Evolutionary conservation across 257 asterid species (phyloP).

Genomic region (Rhazya stricta): DNA sequence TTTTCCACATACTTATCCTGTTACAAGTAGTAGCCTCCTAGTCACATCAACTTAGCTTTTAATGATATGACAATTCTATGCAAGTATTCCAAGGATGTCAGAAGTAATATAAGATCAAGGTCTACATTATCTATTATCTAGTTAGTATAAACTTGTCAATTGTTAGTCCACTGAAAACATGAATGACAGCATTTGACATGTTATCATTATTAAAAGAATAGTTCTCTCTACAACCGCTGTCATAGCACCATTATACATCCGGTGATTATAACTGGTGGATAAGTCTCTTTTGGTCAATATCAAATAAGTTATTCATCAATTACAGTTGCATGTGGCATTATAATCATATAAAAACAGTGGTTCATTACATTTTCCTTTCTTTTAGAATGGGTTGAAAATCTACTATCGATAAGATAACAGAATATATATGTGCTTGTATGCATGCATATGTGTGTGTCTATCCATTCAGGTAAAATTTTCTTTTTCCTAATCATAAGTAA

Average conservation of each 20-base stretch:
- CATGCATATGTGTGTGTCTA: no score
- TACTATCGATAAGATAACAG: not conserved
- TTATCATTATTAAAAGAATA: not conserved
- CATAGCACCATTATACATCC: not conserved
- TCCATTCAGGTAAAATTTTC: not conserved
- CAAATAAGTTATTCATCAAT: not conserved
- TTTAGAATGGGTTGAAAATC: not conserved
- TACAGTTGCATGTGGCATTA: not conserved
- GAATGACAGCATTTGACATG: not conserved
- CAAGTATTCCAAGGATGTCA: not conserved
- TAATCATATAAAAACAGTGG: not conserved
- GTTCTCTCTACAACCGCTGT: not conserved
- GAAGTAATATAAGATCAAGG: not conserved
- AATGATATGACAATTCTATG: not conserved
- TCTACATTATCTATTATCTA: not conserved
- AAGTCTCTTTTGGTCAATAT: not conserved
- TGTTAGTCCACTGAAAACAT: not conserved
- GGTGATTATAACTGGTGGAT: not conserved
- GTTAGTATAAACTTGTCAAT: not conserved
- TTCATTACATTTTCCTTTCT: not conserved
- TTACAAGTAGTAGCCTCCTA: not conserved
- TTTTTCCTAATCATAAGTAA: not conserved
- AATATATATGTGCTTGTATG: not conserved
- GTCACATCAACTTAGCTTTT: not conserved
- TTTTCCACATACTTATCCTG: not conserved